phyloP scores from a whole-genome alignment of 352 stramenopile species.

The Phytopythium montanum region DNA sequence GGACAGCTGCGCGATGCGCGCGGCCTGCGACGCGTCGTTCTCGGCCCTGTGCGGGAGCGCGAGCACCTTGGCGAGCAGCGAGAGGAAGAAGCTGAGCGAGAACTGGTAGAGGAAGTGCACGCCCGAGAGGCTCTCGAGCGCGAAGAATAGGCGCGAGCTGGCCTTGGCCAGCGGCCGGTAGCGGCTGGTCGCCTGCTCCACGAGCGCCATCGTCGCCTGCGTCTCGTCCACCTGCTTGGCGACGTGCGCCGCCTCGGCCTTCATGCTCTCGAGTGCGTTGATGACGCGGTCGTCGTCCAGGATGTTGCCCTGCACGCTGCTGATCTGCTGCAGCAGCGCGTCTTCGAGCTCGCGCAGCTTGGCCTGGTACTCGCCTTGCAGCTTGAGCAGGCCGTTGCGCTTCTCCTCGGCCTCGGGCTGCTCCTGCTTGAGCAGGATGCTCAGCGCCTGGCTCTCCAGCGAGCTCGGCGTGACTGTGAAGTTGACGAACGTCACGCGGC shows the following conservation, averaged over 20 bases:
- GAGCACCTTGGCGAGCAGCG: constrained; percentile 93
- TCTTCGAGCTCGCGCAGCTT: constrained; percentile 98
- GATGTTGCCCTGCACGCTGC: constrained; percentile 98
- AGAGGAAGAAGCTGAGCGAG: constrained; percentile 97
- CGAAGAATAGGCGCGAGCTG: constrained; percentile 90
- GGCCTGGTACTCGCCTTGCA: constrained; percentile 98
- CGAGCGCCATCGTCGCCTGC: constrained; percentile 74
- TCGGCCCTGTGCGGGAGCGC: constrained; percentile 20
- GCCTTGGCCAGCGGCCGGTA: constrained; percentile 95
- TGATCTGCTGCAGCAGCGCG: constrained; percentile 97
- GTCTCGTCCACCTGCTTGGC: constrained; percentile 88
- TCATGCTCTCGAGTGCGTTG: constrained; percentile 97
- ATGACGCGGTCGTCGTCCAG: constrained; percentile 99
- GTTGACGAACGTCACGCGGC: constrained; percentile 98
- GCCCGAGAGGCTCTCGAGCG: constrained; percentile 91
- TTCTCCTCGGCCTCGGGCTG: constrained; percentile 98
- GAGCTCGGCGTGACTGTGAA: constrained; percentile 99
- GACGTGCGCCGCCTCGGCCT: constrained; percentile 97
- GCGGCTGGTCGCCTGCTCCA: constrained; percentile 89
- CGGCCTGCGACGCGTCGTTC: constrained; percentile 14
- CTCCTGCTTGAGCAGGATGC: constrained; percentile 94
- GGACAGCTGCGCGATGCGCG: constrained; percentile 66
- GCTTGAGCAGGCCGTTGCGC: constrained; percentile 94
- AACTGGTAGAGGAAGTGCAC: constrained; percentile 99
- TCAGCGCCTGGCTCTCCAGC: constrained; percentile 96